Base-by-base conservation (phyloP, 768 basidiomycete species). In the Suillus spraguei region DNA sequence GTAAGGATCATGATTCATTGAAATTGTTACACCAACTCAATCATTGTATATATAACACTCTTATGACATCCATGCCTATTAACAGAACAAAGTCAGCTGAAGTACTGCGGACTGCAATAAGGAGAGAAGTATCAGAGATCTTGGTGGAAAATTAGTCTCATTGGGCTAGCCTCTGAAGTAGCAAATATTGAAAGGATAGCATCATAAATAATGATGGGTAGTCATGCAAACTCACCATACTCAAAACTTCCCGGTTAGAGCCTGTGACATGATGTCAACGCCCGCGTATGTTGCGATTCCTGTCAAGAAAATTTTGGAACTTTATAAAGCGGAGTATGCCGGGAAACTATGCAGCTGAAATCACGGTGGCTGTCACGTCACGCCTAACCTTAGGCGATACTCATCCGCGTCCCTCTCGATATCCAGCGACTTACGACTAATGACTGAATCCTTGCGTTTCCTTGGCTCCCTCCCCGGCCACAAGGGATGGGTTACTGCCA, bases 401-500 rank as follows among this genome's bases (percentile, higher is more conserved):
- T 59, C 52, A 36, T 20, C 20, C 24, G 61, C 39, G 71, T 63
- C 64, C 67, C 68, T 71, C 63, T 61, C 69, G 66, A 69, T 66
- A 65, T 63, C 64, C 65, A 66, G 66, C 62, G 62, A 74, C 69
- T 47, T 54, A 72, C 60, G 66, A 73, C 75, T 68, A 69, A 95
- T 94, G 92, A 76, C 88, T 71, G 94, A 95, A 81, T 88, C 87
- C 75, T 82, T 97, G 77, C 90, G 91, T 76, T 96, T 91, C 82
- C 88, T 97, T 74, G 95, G 95, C 72, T 91, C 94, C 68, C 82
- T 97, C 76, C 82, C 90, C 74, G 95, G 95, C 78, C 94, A 96
- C 87, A 91, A 92, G 76, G 94, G 94, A 82, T 97, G 94, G 94
- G 92, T 99, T 73, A 99, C 97, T 70, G 95, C 97, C 74, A 94